These are phyloP conservation scores for Cicer arietinum DNA, from an alignment of 306 rosid species.

Conservation along the genomic window DNA sequence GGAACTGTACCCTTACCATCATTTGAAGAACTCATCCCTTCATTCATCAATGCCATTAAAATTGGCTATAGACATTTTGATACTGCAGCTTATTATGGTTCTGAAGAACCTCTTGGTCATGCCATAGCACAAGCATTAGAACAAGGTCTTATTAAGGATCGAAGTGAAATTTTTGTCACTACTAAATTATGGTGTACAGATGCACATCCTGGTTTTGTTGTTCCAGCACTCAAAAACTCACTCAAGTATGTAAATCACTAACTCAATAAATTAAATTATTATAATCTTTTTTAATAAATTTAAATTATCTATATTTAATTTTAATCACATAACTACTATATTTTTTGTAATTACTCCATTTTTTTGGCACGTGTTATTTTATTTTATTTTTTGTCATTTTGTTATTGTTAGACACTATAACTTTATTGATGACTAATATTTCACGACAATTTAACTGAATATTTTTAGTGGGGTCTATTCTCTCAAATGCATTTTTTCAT, in stretches of 20 bases:
- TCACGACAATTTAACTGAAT: no score
- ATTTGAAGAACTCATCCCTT: slow-evolving; percentile 28
- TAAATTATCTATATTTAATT: no score
- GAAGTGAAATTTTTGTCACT: slow-evolving; percentile 60
- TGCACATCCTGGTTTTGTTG: slow-evolving; percentile 55
- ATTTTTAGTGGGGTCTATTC: no score
- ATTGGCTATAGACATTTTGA: slow-evolving; percentile 56
- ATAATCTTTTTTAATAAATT: no score
- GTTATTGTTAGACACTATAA: no score
- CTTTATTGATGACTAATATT: no score
- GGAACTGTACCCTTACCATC: slow-evolving; percentile 47
- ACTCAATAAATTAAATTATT: no score
- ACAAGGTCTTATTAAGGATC: slow-evolving; percentile 52
- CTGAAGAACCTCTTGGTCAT: slow-evolving; percentile 49
- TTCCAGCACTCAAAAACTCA: slow-evolving; percentile 51
- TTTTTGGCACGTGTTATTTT: no score
- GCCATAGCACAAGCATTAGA: slow-evolving; percentile 42
- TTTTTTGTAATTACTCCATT: no score
- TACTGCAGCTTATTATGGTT: slow-evolving; percentile 57
- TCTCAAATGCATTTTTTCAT: no score
- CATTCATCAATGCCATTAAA: slow-evolving; percentile 40
- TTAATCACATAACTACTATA: no score
- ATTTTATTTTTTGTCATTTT: no score
- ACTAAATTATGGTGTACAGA: slow-evolving; percentile 52
- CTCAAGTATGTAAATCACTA: slow-evolving; percentile 38